Evolutionary conservation across 441 rosid species (phyloP), one percentile per base, ranked within the genome.

Genomic region (Populus hybrid): DNA sequence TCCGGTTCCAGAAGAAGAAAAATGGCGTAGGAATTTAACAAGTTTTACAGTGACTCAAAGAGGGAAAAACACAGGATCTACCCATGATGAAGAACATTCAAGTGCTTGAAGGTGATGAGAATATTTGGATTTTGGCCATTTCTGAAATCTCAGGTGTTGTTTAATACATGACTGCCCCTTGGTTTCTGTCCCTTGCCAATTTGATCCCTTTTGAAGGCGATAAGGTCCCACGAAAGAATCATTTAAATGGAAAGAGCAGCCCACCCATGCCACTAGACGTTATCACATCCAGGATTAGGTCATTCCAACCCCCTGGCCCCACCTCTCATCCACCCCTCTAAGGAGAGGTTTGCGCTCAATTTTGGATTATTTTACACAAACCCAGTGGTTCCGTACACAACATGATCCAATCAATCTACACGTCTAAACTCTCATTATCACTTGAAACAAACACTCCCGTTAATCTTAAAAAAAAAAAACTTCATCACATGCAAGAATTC

Each of bases 241-340:
- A 63, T 10, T 59, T 35, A 35, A 34, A 73, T 73, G 76, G 76
- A 73, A 32, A 59, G 40, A 59, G 14, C 14, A 65, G 68, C 18
- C 34, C 38, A 34, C 71, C 71, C 46, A 34, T 34, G 26, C 40
- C 70, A 67, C 42, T 67, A 6, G 24, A 66, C 69, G 69, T 66
- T 24, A 66, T 66, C 69, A 30, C 35, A 26, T 30, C 69, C 14
- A 67, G 54, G 10, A 67, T 67, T 28, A 18, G 40, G 23, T 32
- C 34, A 30, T 35, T 32, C 40, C 21, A 38, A 67, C 46, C 46
- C 4, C 50, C 20, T 50, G 57, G 18, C 57, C 57, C 57, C 57
- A 5, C 57, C 20, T 14, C 18, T 50, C 57, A 50, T 14, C 57
- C 20, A 50, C 57, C 20, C 20, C 20, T 50, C 20, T 50, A 14